Evolutionary conservation across 768 basidiomycete genomes (phyloP).

Genomic region (Boletus edulis): DNA sequence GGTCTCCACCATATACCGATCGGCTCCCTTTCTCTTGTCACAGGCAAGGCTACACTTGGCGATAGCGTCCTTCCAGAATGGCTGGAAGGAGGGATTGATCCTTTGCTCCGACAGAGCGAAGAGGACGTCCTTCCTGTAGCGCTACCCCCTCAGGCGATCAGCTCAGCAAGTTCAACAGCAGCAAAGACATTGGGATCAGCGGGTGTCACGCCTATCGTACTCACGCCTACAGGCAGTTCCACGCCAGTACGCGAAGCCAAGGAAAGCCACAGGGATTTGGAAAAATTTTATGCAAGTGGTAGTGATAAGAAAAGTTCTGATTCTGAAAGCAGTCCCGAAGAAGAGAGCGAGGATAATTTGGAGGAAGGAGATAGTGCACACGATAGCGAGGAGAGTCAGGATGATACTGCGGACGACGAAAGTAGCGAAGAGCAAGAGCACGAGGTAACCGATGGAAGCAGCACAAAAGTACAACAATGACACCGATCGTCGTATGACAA

Average conservation of each 20-base stretch:
- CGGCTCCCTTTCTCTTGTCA: constrained; percentile 66
- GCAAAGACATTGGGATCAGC: constrained; percentile 30
- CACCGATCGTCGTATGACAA: background rate
- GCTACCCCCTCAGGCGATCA: constrained; percentile 39
- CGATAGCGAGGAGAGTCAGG: constrained; percentile 28
- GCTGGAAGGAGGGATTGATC: constrained; percentile 83
- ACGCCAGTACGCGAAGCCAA: constrained; percentile 46
- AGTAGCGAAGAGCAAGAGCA: constrained; percentile 18
- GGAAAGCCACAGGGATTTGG: constrained; percentile 56
- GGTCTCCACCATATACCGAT: constrained; percentile 45
- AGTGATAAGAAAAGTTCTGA: constrained; percentile 35
- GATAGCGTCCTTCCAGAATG: constrained; percentile 69
- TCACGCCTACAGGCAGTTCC: constrained; percentile 53
- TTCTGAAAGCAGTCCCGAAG: constrained; percentile 30
- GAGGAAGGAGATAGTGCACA: constrained; percentile 27
- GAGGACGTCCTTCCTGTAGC: constrained; percentile 44
- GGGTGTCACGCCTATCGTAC: constrained; percentile 45
- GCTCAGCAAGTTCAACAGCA: constrained; percentile 32
- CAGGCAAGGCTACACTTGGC: constrained; percentile 46
- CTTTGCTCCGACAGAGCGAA: constrained; percentile 66
- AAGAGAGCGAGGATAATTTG: constrained; percentile 32
- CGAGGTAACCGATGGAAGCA: constrained; percentile 18
- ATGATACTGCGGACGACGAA: constrained; percentile 23
- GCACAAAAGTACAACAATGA: constrained; percentile 12
- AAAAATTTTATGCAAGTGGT: constrained; percentile 67